These are phyloP conservation scores for Crataegus laevigata DNA, from an alignment of 306 rosid genomes.

Conservation along the genomic window DNA sequence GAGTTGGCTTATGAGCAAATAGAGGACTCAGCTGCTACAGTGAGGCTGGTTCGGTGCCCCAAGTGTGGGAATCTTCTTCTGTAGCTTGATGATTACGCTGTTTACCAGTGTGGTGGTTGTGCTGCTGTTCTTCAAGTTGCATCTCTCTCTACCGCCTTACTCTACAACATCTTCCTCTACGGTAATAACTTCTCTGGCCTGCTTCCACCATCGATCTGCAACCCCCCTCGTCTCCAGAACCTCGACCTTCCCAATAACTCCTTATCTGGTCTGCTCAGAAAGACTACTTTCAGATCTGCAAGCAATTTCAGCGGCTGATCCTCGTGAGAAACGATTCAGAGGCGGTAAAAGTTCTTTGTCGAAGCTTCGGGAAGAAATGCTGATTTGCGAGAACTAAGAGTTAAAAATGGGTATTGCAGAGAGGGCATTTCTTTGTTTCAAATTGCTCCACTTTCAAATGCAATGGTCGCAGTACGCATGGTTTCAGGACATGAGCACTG, in stretches of 20 bases:
- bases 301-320: too few species aligned
- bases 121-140: conserved; percentile 68
- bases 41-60: conserved; percentile 80
- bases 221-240: too few species aligned
- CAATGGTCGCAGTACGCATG: conserved; percentile 47
- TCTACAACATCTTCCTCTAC: too few species aligned
- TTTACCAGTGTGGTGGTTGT: conserved; percentile 92
- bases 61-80: conserved; percentile 91
- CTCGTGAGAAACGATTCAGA: too few species aligned
- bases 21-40: conserved; percentile 49
- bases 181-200: too few species aligned
- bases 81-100: conserved; percentile 75
- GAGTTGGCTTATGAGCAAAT: conserved; percentile 25
- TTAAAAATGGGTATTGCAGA: conserved; percentile 43
- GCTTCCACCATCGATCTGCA: too few species aligned
- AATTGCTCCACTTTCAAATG: conserved; percentile 48
- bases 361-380: conserved; percentile 26
- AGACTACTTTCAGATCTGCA: too few species aligned
- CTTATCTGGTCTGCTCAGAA: too few species aligned
- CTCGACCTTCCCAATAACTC: too few species aligned
- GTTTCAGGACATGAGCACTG: conserved; percentile 30
- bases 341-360: conserved; percentile 22
- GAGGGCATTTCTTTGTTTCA: conserved; percentile 49
- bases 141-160: too few species aligned
- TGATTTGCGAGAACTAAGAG: conserved; percentile 38